These are phyloP conservation scores for Diaporthe humulicola DNA, from an alignment of 2,329 filamentous ascomycete genomes.

Conservation along the genomic window DNA sequence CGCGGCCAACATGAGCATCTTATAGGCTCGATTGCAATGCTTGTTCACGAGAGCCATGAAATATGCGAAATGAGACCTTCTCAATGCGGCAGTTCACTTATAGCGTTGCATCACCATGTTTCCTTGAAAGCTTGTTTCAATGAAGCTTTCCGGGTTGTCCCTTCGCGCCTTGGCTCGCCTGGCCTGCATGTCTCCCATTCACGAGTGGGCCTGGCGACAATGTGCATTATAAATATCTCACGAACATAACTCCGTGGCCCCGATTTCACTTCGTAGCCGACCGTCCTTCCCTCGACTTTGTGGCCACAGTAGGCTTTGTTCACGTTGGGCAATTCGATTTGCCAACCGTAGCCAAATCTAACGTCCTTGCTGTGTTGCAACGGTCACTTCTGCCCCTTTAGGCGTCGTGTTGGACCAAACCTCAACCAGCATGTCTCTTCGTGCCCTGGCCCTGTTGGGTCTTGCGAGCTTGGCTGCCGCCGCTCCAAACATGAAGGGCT, in stretches of 20 bases:
- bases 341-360: not conserved
- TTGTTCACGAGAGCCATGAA: slow-evolving; percentile 15
- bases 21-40: slow-evolving; percentile 3
- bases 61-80: slow-evolving; percentile 36
- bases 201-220: not conserved
- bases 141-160: slow-evolving; percentile 25
- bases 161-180: slow-evolving; percentile 6
- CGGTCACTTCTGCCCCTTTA: too few species aligned
- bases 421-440: slow-evolving; percentile 25
- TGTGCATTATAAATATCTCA: slow-evolving; percentile 10
- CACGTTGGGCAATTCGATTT: not conserved
- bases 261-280: not conserved
- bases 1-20: not conserved
- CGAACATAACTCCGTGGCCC: not conserved
- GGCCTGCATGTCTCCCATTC: not conserved
- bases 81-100: slow-evolving; percentile 37
- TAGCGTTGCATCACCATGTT: slow-evolving; percentile 7
- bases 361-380: not conserved
- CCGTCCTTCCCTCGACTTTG: not conserved
- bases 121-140: slow-evolving; percentile 14
- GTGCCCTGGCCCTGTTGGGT: slow-evolving; percentile 32
- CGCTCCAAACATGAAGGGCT: slow-evolving; percentile 13
- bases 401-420: not conserved
- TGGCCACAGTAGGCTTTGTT: not conserved
- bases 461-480: slow-evolving; percentile 36